Conservation (phyloP, 2,329 filamentous ascomycete genomes). For the Phaeoacremonium minimum region DNA sequence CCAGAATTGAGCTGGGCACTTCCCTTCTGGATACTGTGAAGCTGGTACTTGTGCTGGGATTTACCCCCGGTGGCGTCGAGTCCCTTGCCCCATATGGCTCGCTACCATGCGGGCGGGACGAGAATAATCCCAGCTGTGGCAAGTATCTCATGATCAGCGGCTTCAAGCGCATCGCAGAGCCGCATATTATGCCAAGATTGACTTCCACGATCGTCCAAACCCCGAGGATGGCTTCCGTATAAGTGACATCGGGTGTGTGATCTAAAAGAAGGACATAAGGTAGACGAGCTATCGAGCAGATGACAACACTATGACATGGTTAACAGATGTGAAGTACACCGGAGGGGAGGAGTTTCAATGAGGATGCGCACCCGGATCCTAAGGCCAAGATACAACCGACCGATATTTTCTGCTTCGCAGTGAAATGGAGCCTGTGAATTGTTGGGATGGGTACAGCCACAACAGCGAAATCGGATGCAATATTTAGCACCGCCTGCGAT, state of each 20-base stretch:
- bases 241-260: slow-evolving; percentile 26
- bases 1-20: neutral
- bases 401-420: slow-evolving; percentile 34
- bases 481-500: slow-evolving; percentile 38
- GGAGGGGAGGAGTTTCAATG: neutral
- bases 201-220: slow-evolving; percentile 27
- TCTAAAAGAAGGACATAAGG: slow-evolving; percentile 17
- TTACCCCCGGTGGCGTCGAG: neutral
- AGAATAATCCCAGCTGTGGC: slow-evolving; percentile 10
- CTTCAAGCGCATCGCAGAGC: slow-evolving; percentile 17
- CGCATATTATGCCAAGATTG: slow-evolving; percentile 24
- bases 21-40: slow-evolving; percentile 1
- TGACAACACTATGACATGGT: slow-evolving; percentile 12
- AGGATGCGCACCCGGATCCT: slow-evolving; percentile 31
- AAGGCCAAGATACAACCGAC: slow-evolving; percentile 35
- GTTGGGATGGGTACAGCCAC: slow-evolving; percentile 37
- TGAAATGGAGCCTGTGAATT: slow-evolving; percentile 34
- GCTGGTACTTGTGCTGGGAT: neutral
- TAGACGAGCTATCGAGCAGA: slow-evolving; percentile 19
- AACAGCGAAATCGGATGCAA: slow-evolving; percentile 37
- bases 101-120: neutral
- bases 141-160: slow-evolving; percentile 15
- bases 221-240: slow-evolving; percentile 15
- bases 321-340: neutral
- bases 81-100: neutral